These are phyloP conservation scores for Serendipita vermifera DNA, from an alignment of 768 basidiomycete species.

Conservation along the genomic window DNA sequence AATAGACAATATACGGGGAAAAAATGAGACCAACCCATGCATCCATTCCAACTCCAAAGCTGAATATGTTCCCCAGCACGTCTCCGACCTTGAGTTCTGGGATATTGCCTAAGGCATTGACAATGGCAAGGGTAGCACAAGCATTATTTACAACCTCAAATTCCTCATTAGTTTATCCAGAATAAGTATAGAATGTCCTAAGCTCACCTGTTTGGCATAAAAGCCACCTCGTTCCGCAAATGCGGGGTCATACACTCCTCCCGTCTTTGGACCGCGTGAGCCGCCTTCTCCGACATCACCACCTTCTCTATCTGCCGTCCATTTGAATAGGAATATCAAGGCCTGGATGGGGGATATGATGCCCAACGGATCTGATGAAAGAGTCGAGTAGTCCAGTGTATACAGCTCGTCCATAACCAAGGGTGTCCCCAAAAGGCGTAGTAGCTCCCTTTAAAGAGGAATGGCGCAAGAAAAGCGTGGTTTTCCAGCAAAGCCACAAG, in stretches of 20 bases:
- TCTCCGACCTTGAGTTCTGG: slow-evolving; percentile 47
- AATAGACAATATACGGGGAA: background rate
- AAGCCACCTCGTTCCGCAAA: slow-evolving; percentile 58
- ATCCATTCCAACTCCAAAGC: slow-evolving; percentile 77
- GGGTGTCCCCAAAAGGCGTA: slow-evolving; percentile 69
- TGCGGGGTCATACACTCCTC: slow-evolving; percentile 55
- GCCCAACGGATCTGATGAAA: slow-evolving; percentile 33
- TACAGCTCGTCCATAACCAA: slow-evolving; percentile 82
- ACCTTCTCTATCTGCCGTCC: slow-evolving; percentile 44
- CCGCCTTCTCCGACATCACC: slow-evolving; percentile 19
- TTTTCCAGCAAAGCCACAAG: too few species aligned
- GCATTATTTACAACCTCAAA: slow-evolving; percentile 81
- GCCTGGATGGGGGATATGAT: slow-evolving; percentile 70
- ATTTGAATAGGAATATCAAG: slow-evolving; percentile 93
- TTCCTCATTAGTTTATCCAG: background rate
- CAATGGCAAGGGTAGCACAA: slow-evolving; percentile 87
- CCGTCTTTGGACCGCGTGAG: slow-evolving; percentile 23
- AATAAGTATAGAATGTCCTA: background rate
- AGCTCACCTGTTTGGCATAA: slow-evolving; percentile 62
- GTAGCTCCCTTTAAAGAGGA: slow-evolving; percentile 64
- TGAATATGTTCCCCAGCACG: slow-evolving; percentile 58
- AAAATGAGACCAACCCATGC: slow-evolving; percentile 34
- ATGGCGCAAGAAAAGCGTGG: too few species aligned
- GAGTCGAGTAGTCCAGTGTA: slow-evolving; percentile 61
- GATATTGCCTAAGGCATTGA: slow-evolving; percentile 82